Conservation (phyloP, 306 rosid genomes). For the apple (Malus domestica) region ASM211411v1 NC_041802.1:7519001-7519500, state of each 20-base stretch:
- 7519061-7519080: constrained; percentile 39
- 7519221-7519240: constrained; percentile 74
- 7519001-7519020: constrained; percentile 51
- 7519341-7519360: constrained; percentile 59
- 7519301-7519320: constrained; percentile 33
- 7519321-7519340: constrained; percentile 26
- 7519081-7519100: constrained; percentile 52
- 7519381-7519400: constrained; percentile 42
- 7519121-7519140: constrained; percentile 46
- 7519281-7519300: constrained; percentile 68
- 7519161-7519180: constrained; percentile 59
- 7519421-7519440: constrained; percentile 61
- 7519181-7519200: constrained; percentile 60
- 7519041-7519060: constrained; percentile 85
- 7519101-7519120: constrained; percentile 49
- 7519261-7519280: constrained; percentile 49
- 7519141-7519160: constrained; percentile 63
- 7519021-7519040: constrained; percentile 66
- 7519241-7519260: constrained; percentile 50
- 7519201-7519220: constrained; percentile 71
- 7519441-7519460: constrained; percentile 38
- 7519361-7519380: constrained; percentile 66
- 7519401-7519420: constrained; percentile 30
- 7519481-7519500: constrained; percentile 36
- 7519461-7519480: constrained; percentile 45